Evolutionary conservation across 345 rosid genomes (phyloP), one percentile per base, ranked within the genome.

Genomic region (Salix purpurea): DNA sequence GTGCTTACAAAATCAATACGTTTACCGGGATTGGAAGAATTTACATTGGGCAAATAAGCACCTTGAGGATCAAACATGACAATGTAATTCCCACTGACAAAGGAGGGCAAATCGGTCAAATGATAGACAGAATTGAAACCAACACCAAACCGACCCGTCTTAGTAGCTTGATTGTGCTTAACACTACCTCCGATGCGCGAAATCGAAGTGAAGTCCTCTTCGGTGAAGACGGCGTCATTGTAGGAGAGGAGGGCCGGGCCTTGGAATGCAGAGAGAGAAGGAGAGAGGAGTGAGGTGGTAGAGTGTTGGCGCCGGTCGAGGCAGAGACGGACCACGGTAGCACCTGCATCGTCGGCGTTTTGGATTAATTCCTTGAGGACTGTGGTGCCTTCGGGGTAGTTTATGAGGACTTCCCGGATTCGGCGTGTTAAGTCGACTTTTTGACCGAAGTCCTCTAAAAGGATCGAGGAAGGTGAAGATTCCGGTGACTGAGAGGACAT

Each of bases 61-160:
- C 96, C 91, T 50, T 94, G 98, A 67, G 98, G 98, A 88, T 94
- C 98, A 80, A 94, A 94, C 60, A 94, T 24, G 34, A 94, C 98
- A 26, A 87, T 88, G 78, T 91, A 90, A 30, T 91, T 92, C 10
- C 94, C 94, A 81, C 98, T 94, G 79, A 91, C 98, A 73, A 94
- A 94, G 18, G 97, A 92, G 21, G 98, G 98, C 87, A 94, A 82
- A 83, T 94, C 98, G 23, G 98, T 94, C 77, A 94, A 84, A 83
- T 94, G 98, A 74, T 94, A 94, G 44, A 94, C 97, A 30, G 98
- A 92, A 83, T 94, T 92, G 91, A 94, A 94, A 16, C 98, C 98
- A 77, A 92, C 93, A 87, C 98, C 98, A 77, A 94, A 94, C 70
- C 98, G 89, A 13, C 98, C 98, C 13, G 97, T 94, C 85, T 91